Evolutionary conservation across 345 rosid species (phyloP).

Genomic region (Lepidium aucheri): DNA sequence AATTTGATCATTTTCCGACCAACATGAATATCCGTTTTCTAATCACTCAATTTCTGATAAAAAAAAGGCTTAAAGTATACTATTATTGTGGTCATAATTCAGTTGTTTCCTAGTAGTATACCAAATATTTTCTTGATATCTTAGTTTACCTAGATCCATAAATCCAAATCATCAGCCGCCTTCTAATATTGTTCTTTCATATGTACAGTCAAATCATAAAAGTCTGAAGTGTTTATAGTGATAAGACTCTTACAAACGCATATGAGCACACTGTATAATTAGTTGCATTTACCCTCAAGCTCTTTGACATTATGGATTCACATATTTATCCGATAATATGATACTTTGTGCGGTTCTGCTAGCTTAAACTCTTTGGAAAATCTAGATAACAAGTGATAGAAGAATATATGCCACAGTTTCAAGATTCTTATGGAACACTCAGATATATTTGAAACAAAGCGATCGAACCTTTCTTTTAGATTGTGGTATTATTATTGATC

Average conservation of each 20-base stretch:
- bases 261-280: not conserved
- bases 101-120: too few species aligned
- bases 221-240: not conserved
- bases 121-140: not conserved
- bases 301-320: slow-evolving; percentile 11
- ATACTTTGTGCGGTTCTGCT: slow-evolving; percentile 4
- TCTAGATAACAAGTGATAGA: slow-evolving; percentile 9
- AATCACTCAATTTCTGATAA: too few species aligned
- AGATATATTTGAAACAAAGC: slow-evolving; percentile 13
- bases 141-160: not conserved
- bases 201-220: not conserved
- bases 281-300: not conserved
- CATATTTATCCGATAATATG: not conserved
- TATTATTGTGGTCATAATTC: too few species aligned
- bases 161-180: not conserved
- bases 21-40: too few species aligned
- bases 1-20: too few species aligned
- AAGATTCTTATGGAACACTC: slow-evolving; percentile 12
- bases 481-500: not conserved
- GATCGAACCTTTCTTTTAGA: slow-evolving; percentile 15
- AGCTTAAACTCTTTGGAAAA: not conserved
- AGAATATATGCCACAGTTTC: slow-evolving; percentile 12
- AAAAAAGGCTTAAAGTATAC: too few species aligned
- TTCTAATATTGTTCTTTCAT: not conserved
- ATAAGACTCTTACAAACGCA: not conserved